Percentiles rank a stretch among this genome's conserved stretches.
These are phyloP conservation scores for Claviceps maximensis DNA, from an alignment of 2,329 filamentous ascomycete genomes.

Conservation along the genomic window DNA sequence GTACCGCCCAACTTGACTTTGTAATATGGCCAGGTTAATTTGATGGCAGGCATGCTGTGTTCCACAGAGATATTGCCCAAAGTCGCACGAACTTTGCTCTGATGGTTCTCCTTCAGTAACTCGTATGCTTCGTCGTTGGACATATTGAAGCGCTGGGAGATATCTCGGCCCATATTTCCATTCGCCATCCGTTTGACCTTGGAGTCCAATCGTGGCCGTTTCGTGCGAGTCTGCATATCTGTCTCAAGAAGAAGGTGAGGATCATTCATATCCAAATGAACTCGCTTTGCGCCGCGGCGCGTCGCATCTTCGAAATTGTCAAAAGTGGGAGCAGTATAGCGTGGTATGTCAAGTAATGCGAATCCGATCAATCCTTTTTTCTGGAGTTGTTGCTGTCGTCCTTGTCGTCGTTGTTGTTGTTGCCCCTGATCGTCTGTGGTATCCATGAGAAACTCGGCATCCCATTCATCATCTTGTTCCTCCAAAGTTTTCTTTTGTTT, in stretches of 20 bases:
- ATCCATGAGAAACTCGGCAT: slow-evolving; percentile 43
- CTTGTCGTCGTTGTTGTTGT: neutral
- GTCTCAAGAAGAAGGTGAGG: slow-evolving; percentile 76
- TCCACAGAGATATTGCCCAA: slow-evolving; percentile 87
- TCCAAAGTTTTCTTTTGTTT: slow-evolving; percentile 20
- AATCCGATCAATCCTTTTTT: slow-evolving; percentile 52
- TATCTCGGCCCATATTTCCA: slow-evolving; percentile 56
- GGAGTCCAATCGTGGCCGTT: slow-evolving; percentile 41
- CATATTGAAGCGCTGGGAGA: slow-evolving; percentile 79
- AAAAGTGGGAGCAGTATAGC: slow-evolving; percentile 55
- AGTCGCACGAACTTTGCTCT: slow-evolving; percentile 87
- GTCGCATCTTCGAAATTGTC: slow-evolving; percentile 70
- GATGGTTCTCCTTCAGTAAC: slow-evolving; percentile 88
- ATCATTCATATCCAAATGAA: slow-evolving; percentile 78
- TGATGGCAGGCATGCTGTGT: slow-evolving; percentile 82
- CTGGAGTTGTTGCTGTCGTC: slow-evolving; percentile 36
- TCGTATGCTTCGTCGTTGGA: slow-evolving; percentile 96
- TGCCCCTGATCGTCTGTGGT: slow-evolving; percentile 24
- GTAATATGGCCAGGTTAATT: slow-evolving; percentile 92
- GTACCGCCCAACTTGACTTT: slow-evolving; percentile 67
- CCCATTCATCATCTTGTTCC: slow-evolving; percentile 47
- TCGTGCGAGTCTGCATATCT: slow-evolving; percentile 48
- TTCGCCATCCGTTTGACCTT: slow-evolving; percentile 55
- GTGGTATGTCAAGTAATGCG: slow-evolving; percentile 43
- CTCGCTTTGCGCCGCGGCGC: slow-evolving; percentile 59